A percentile compares a stretch with the other conserved stretches of the same genome.
These are phyloP conservation scores for Balamuthia mandrillaris DNA, from an alignment of 208 protist genomes.

Conservation along the genomic window DNA sequence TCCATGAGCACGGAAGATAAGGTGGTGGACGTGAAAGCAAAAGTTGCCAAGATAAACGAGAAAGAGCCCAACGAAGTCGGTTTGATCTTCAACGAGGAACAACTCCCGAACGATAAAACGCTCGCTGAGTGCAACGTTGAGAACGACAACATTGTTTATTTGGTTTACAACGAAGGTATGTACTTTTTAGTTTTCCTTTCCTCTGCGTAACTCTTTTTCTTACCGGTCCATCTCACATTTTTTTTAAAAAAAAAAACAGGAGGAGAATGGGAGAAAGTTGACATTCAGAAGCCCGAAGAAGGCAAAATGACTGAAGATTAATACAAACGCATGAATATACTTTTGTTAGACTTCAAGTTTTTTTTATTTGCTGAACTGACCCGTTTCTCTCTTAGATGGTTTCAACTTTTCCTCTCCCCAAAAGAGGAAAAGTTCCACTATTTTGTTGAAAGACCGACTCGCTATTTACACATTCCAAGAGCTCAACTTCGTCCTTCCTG, in stretches of 20 bases:
- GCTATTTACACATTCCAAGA: too few relatives aligned
- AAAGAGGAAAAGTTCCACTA: too few relatives aligned
- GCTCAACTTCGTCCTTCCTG: too few relatives aligned
- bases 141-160: constrained; percentile 30
- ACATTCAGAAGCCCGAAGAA: constrained; percentile 34
- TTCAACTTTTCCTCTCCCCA: not conserved
- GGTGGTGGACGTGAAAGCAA: constrained; percentile 5
- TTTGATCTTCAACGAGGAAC: constrained; percentile 30
- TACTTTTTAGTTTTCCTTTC: not conserved
- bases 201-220: not conserved
- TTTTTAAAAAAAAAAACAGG: not conserved
- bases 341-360: too few relatives aligned
- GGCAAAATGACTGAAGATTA: constrained; percentile 26
- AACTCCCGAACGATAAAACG: constrained; percentile 10
- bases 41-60: constrained; percentile 32
- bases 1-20: constrained; percentile 8
- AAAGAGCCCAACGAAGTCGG: constrained; percentile 1
- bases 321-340: too few relatives aligned
- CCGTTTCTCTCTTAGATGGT: not conserved
- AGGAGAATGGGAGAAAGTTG: constrained; percentile 20
- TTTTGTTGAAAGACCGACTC: too few relatives aligned
- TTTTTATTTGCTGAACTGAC: too few relatives aligned
- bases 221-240: not conserved
- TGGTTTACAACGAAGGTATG: constrained; percentile 39
- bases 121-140: constrained; percentile 34